Percentiles rank a stretch among this genome's conserved stretches.
These are phyloP conservation scores for Aspergillus campestris DNA, from an alignment of 495 filamentous ascomycete species.

Conservation along the genomic window DNA sequence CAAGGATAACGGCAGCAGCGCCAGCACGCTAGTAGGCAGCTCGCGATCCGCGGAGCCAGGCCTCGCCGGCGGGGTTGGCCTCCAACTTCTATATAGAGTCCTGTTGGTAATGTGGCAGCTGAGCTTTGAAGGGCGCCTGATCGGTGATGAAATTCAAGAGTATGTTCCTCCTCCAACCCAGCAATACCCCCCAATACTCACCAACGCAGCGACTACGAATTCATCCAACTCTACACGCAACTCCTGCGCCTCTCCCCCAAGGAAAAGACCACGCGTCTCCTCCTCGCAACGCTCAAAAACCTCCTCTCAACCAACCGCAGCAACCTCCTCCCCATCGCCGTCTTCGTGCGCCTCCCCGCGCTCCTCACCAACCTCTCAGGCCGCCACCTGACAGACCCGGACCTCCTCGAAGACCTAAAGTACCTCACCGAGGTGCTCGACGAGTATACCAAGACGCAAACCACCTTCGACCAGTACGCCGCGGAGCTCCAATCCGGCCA, in stretches of 20 bases:
- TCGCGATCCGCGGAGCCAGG: slow-evolving; percentile 53
- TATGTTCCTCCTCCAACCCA: slow-evolving; percentile 29
- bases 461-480: slow-evolving; percentile 93
- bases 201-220: slow-evolving; percentile 68
- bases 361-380: slow-evolving; percentile 71
- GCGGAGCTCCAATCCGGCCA: slow-evolving; percentile 83
- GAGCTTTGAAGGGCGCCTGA: slow-evolving; percentile 75
- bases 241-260: slow-evolving; percentile 89
- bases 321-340: slow-evolving; percentile 71
- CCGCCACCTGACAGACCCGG: slow-evolving; percentile 80
- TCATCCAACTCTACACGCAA: slow-evolving; percentile 82
- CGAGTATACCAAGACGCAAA: slow-evolving; percentile 92
- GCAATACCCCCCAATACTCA: slow-evolving; percentile 8
- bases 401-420: slow-evolving; percentile 79
- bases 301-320: slow-evolving; percentile 66
- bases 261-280: slow-evolving; percentile 91
- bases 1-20: slow-evolving; percentile 47
- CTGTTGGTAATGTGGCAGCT: slow-evolving; percentile 91
- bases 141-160: slow-evolving; percentile 84
- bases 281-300: slow-evolving; percentile 82
- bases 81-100: slow-evolving; percentile 93
- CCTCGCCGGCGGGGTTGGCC: slow-evolving; percentile 71
- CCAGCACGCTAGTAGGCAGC: slow-evolving; percentile 59
- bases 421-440: slow-evolving; percentile 70
- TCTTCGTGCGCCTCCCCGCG: slow-evolving; percentile 72